These are phyloP conservation scores for Calonectria multiphialidica DNA, from an alignment of 2,329 filamentous ascomycete genomes.

Conservation along the genomic window DNA sequence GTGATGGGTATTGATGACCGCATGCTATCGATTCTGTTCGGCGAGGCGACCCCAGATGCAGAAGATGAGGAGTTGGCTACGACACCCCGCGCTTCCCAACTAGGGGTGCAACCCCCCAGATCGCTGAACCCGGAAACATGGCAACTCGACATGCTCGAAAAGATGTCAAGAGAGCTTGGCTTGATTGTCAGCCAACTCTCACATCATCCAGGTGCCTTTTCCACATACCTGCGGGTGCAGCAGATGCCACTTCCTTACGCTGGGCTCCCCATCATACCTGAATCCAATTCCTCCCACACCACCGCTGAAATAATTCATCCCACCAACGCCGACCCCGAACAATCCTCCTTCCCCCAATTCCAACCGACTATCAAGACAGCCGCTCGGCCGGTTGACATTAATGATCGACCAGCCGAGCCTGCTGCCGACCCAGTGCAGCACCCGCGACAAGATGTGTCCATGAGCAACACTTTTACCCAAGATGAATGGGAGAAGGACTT, in stretches of 20 bases:
- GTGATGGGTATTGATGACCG: conserved; percentile 92
- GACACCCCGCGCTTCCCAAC: conserved; percentile 59
- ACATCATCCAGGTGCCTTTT: conserved; percentile 86
- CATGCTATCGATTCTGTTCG: conserved; percentile 87
- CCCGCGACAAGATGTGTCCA: conserved; percentile 38
- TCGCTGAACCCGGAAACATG: conserved; percentile 63
- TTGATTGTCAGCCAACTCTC: conserved; percentile 85
- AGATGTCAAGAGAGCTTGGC: conserved; percentile 88
- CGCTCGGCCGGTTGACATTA: conserved; percentile 52
- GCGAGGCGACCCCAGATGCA: conserved; percentile 76
- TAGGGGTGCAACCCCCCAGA: conserved; percentile 44
- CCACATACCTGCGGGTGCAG: conserved; percentile 78
- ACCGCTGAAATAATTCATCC: conserved; percentile 42
- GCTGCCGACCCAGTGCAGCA: conserved; percentile 34
- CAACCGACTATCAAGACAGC: conserved; percentile 59
- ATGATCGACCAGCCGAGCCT: conserved; percentile 43
- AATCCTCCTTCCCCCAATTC: conserved; percentile 53
- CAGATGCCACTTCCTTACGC: conserved; percentile 80
- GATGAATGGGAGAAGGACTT: conserved; percentile 96
- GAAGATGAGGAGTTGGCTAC: conserved; percentile 60
- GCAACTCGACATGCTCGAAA: conserved; percentile 84
- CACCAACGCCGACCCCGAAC: conserved; percentile 31
- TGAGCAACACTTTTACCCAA: conserved; percentile 63
- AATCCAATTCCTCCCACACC: conserved; percentile 54
- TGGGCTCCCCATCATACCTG: conserved; percentile 76